Percentiles rank a stretch among this genome's conserved stretches.
These are phyloP conservation scores for Blastobotrys ciferrii DNA, from an alignment of 1,139 yeast species.

Conservation along the genomic window DNA sequence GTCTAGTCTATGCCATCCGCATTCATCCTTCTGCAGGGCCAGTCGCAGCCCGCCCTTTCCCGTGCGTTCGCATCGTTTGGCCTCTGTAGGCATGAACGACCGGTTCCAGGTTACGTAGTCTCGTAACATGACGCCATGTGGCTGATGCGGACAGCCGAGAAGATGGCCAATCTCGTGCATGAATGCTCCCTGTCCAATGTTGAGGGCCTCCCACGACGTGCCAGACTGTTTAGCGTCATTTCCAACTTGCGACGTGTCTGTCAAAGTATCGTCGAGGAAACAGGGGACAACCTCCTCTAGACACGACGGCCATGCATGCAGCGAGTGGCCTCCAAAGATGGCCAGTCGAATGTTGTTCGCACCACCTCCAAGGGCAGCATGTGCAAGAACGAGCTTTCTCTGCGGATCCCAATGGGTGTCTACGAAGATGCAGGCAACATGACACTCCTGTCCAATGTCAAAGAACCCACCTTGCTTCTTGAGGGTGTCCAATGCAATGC, in stretches of 20 bases:
- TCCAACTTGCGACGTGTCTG: slow-evolving; percentile 70
- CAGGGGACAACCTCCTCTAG: slow-evolving; percentile 67
- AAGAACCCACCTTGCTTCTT: slow-evolving; percentile 54
- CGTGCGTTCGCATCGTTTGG: slow-evolving; percentile 52
- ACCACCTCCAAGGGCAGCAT: slow-evolving; percentile 96
- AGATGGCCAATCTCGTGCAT: slow-evolving; percentile 94
- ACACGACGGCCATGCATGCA: slow-evolving; percentile 84
- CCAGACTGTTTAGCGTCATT: slow-evolving; percentile 85
- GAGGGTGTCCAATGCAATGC: slow-evolving; percentile 75
- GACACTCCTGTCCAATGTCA: slow-evolving; percentile 51
- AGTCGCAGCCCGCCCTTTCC: slow-evolving; percentile 43
- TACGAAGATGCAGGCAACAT: slow-evolving; percentile 80
- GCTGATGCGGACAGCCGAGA: slow-evolving; percentile 90
- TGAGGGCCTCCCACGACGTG: slow-evolving; percentile 85
- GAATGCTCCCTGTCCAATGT: slow-evolving; percentile 87
- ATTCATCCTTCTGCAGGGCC: slow-evolving; percentile 61
- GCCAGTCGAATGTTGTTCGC: slow-evolving; percentile 67
- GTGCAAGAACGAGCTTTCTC: slow-evolving; percentile 64
- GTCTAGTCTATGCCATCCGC: slow-evolving; percentile 87
- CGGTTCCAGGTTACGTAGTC: slow-evolving; percentile 81
- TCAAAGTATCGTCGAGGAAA: slow-evolving; percentile 67
- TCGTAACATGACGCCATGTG: slow-evolving; percentile 83
- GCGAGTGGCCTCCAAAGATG: slow-evolving; percentile 90
- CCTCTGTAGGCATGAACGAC: slow-evolving; percentile 74
- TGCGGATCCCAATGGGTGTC: slow-evolving; percentile 81